Evolutionary conservation across 2,329 filamentous ascomycete genomes (phyloP).

Genomic region (Diplodia sapinea): DNA sequence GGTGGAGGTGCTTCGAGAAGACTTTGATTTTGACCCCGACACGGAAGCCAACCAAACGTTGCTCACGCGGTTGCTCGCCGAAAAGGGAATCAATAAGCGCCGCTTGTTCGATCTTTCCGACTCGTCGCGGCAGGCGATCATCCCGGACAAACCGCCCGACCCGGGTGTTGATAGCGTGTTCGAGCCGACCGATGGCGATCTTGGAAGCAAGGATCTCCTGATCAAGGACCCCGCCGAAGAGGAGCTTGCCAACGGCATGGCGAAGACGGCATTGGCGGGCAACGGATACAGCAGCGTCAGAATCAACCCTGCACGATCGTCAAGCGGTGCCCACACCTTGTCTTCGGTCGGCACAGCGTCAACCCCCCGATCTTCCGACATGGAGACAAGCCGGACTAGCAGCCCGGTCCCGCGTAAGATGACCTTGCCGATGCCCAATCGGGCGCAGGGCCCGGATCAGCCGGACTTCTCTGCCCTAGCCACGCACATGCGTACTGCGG

Average conservation of each 20-base stretch:
- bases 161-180: slow-evolving; percentile 73
- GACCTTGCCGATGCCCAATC: slow-evolving; percentile 62
- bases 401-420: slow-evolving; percentile 69
- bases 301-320: slow-evolving; percentile 51
- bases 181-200: slow-evolving; percentile 78
- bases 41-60: slow-evolving; percentile 74
- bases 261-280: slow-evolving; percentile 4
- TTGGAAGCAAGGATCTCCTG: slow-evolving; percentile 74
- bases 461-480: slow-evolving; percentile 82
- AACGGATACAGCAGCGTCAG: slow-evolving; percentile 14
- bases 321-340: slow-evolving; percentile 66
- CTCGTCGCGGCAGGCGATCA: slow-evolving; percentile 57
- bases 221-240: slow-evolving; percentile 62
- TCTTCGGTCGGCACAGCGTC: slow-evolving; percentile 65
- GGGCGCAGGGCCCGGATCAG: slow-evolving; percentile 66
- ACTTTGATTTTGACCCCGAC: slow-evolving; percentile 81
- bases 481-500: slow-evolving; percentile 85
- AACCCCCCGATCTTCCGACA: slow-evolving; percentile 73
- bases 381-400: slow-evolving; percentile 69
- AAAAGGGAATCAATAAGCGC: slow-evolving; percentile 64
- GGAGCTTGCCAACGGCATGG: slow-evolving; percentile 35
- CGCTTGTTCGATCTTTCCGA: slow-evolving; percentile 64
- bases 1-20: slow-evolving; percentile 80
- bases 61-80: slow-evolving; percentile 67
- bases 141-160: slow-evolving; percentile 52